Evolutionary conservation across 352 stramenopile genomes (phyloP), one percentile per base, ranked within the genome.

Genomic region (Detonula confervacea): DNA sequence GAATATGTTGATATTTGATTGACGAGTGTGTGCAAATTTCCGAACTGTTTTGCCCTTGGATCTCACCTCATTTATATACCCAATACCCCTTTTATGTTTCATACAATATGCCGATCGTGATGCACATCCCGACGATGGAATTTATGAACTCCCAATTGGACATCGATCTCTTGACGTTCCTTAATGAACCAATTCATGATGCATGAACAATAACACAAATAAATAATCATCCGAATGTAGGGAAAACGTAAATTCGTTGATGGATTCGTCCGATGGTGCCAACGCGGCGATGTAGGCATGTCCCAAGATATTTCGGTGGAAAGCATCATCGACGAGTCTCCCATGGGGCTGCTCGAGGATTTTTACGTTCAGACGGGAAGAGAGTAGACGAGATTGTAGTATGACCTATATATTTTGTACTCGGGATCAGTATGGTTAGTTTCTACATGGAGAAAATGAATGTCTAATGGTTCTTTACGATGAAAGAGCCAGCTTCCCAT

Each of bases 191-290:
- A 42, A 42, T 42, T 5, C 5, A 12, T 11, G 11, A 42, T 11
- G 11, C 33, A 11, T 11, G 33, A 42, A 42, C 33, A 5, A 60
- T 60, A 46, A 57, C 24, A 44, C 42, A 27, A 62, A 29, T 5
- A 60, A 55, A 39, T 35, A 60, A 16, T 51, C 70, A 12, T 51
- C 6, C 29, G 7, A 27, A 20, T 7, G 16, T 46, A 92, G 81
- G 87, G 87, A 37, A 93, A 89, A 60, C 59, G 77, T 39, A 89
- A 90, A 77, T 83, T 91, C 70, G 72, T 93, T 9, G 87, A 91
- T 35, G 79, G 83, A 42, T 93, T 93, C 60, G 30, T 91, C 39
- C 77, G 87, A 82, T 93, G 87, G 87, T 93, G 87, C 56, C 29
- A 85, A 80, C 74, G 75, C 16, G 76, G 71, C 20, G 75, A 90